Evolutionary conservation across 1,284 basidiomycete species (phyloP).

Genomic region (Irpex sp.): DNA sequence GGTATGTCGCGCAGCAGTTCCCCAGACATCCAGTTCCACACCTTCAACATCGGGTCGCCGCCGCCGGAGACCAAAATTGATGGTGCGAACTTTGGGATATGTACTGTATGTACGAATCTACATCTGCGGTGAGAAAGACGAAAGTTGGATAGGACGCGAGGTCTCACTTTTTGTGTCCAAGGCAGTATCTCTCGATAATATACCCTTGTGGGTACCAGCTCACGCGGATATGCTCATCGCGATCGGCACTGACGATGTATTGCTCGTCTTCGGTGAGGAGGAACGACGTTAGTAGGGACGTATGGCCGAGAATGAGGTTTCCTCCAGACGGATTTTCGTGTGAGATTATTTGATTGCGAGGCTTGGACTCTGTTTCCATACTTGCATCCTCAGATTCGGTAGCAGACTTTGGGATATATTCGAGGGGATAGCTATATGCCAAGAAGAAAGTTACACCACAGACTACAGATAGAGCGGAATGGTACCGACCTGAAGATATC

Average conservation of each 20-base stretch:
- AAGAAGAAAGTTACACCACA: neutral
- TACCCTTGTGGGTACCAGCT: slow-evolving; percentile 84
- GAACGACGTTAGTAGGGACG: slow-evolving; percentile 75
- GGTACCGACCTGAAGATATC: slow-evolving; percentile 66
- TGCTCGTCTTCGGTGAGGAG: slow-evolving; percentile 61
- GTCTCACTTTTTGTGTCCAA: slow-evolving; percentile 79
- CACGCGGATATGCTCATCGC: slow-evolving; percentile 92
- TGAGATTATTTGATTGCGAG: slow-evolving; percentile 43
- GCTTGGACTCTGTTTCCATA: slow-evolving; percentile 12
- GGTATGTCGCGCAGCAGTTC: slow-evolving; percentile 44
- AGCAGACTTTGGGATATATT: slow-evolving; percentile 12
- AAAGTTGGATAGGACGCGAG: neutral
- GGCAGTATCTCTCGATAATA: slow-evolving; percentile 77
- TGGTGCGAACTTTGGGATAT: slow-evolving; percentile 52
- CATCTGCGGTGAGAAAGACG: neutral
- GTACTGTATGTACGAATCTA: slow-evolving; percentile 81
- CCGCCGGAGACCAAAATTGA: slow-evolving; percentile 72
- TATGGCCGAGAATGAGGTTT: slow-evolving; percentile 77
- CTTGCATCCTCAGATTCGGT: neutral
- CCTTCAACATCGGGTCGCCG: slow-evolving; percentile 72
- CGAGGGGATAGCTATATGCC: slow-evolving; percentile 43
- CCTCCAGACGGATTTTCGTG: slow-evolving; percentile 73
- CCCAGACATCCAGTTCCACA: slow-evolving; percentile 80
- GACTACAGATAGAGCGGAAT: neutral
- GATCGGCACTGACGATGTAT: slow-evolving; percentile 80